Evolutionary conservation across 2,329 filamentous ascomycete species (phyloP).

Genomic region (Calonectria henricotiae): DNA sequence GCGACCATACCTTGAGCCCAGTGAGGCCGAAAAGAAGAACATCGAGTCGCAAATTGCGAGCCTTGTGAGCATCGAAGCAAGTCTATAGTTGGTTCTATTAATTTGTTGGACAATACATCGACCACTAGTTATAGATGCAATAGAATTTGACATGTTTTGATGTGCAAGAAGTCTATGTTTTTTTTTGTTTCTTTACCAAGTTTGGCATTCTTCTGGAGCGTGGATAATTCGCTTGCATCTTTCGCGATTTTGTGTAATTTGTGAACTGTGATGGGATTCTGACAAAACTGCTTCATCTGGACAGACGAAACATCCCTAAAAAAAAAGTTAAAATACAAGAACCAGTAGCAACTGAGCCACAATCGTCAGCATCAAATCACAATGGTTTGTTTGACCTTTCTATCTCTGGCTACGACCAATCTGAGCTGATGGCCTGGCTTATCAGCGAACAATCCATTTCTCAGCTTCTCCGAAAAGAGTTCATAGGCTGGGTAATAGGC

Average conservation of each 20-base stretch:
- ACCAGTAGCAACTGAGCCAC: neutral
- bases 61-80: slow-evolving; percentile 62
- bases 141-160: neutral
- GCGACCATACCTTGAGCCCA: slow-evolving; percentile 71
- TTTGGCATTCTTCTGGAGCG: too few species aligned
- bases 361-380: neutral
- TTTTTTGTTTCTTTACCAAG: too few species aligned
- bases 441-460: slow-evolving; percentile 13
- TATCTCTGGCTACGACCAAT: neutral
- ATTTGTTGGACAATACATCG: neutral
- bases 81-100: slow-evolving; percentile 30
- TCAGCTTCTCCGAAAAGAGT: neutral
- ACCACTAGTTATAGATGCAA: neutral
- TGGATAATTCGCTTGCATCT: too few species aligned
- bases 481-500: slow-evolving; percentile 15
- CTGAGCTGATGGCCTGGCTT: slow-evolving; percentile 8
- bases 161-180: too few species aligned
- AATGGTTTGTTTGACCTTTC: slow-evolving; percentile 11
- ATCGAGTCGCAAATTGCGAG: slow-evolving; percentile 60
- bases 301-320: too few species aligned
- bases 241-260: too few species aligned
- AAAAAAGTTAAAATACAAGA: too few species aligned
- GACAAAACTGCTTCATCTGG: too few species aligned
- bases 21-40: slow-evolving; percentile 62
- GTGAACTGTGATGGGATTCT: too few species aligned